Conservation (phyloP, 495 filamentous ascomycete genomes). For the Neurospora intermedia region DNA sequence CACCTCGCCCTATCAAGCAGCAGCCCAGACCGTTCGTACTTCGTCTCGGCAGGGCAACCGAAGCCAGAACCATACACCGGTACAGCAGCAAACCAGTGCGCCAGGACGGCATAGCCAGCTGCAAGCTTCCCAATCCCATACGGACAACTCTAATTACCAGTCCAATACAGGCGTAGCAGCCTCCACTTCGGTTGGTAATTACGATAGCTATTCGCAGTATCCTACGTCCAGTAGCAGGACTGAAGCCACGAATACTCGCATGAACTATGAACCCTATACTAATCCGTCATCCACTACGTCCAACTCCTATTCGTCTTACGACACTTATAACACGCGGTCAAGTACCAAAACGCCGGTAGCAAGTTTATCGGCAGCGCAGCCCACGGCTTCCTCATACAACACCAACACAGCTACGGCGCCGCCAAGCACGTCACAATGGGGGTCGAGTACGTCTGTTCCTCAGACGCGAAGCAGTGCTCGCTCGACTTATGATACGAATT, state of each 20-base stretch:
- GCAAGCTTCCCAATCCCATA: conserved; percentile 1
- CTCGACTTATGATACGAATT: conserved; percentile 10
- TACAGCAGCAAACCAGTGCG: conserved; percentile 6
- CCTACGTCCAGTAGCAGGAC: conserved; percentile 5
- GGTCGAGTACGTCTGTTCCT: conserved; percentile 4
- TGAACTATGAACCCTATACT: conserved; percentile 18
- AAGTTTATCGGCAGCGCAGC: conserved; percentile 9
- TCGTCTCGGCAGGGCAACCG: conserved; percentile 16
- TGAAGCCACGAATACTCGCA: conserved; percentile 10
- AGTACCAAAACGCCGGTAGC: conserved; percentile 9
- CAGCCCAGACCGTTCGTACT: conserved; percentile 12
- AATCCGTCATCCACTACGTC: conserved; percentile 4
- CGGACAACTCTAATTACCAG: conserved; percentile 4
- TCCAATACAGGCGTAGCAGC: conserved; percentile 2
- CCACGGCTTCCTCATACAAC: conserved; percentile 13
- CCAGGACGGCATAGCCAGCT: conserved; percentile 2
- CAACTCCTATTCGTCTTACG: conserved; percentile 16
- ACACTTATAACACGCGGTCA: conserved; percentile 11
- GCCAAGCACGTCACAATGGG: conserved; percentile 16
- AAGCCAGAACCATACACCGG: conserved; percentile 11
- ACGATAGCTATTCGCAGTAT: conserved; percentile 14
- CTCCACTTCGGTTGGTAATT: conserved; percentile 8
- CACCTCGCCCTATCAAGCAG: conserved; percentile 10
- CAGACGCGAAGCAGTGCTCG: conserved; percentile 10
- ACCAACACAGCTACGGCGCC: conserved; percentile 7